Base-by-base conservation (phyloP, 768 basidiomycete genomes). In the Cubamyces lactineus region DNA sequence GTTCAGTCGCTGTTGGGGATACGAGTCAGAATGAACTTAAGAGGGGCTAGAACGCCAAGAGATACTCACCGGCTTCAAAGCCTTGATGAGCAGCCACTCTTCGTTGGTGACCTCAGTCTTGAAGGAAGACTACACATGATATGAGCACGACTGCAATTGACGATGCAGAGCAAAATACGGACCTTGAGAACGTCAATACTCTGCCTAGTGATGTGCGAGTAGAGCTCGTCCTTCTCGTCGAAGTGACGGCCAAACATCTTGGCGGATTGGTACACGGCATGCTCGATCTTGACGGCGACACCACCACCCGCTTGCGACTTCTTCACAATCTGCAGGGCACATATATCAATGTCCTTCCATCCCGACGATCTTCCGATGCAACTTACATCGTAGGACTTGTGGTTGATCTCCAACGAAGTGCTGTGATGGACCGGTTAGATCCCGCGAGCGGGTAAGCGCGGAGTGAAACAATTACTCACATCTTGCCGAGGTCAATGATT, bases 251-350 rank as follows among this genome's bases (percentile, higher is more conserved):
- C 95, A 71, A 91, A 98, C 87, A 94, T 89, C 77, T 95, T 96
- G 28, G 94, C 87, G 24, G 91, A 90, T 76, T 98, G 91, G 75
- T 98, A 95, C 12, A 96, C 89, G 3, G 95, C 96, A 73, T 96
- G 92, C 74, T 98, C 97, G 62, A 98, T 98, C 83, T 98, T 99
- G 68, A 98, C 92, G 0, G 97, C 96, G 15, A 98, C 96, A 71
- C 97, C 96, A 50, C 84, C 96, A 69, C 94, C 96, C n/a, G 92
- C 87, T 74, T 98, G 94, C 2, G 87, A 81, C 76, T 93, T 96
- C 80, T 97, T 98, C 68, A 98, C 84, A 26, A 93, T 80, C 92
- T 94, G 68, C 19, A 56, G 28, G 47, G 30, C 23, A 2, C 30
- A 49, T 30, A 47, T 2, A 23, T 26, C 0, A 57, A 16, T 15